These are phyloP conservation scores for Coemansia sp. DNA, from an alignment of 192 early-diverging fungal genomes.

Conservation along the genomic window DNA sequence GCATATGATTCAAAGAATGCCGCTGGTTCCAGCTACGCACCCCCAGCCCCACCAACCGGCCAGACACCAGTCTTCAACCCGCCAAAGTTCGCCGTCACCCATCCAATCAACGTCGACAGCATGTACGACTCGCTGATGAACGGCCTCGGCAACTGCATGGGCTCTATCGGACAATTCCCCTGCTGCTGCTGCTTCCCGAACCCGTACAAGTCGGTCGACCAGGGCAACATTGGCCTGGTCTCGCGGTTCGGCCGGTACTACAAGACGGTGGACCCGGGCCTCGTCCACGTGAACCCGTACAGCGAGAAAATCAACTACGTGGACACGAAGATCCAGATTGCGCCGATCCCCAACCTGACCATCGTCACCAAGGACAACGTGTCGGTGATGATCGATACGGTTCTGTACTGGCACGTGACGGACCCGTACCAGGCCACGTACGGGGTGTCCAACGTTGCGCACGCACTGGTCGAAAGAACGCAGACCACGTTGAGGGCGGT, in stretches of 20 bases:
- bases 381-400: constrained; percentile 77
- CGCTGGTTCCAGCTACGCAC: too few relatives aligned
- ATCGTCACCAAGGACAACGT: constrained; percentile 95
- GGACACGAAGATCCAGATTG: constrained; percentile 66
- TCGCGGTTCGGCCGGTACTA: constrained; percentile 55
- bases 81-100: constrained; percentile 35
- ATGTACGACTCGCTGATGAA: constrained; percentile 39
- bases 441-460: constrained; percentile 76
- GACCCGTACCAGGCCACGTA: constrained; percentile 80
- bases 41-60: too few relatives aligned
- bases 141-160: constrained; percentile 33
- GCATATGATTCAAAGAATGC: too few relatives aligned
- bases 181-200: constrained; percentile 52
- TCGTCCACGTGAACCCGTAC: constrained; percentile 54
- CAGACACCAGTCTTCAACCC: too few relatives aligned
- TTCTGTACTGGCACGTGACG: constrained; percentile 81
- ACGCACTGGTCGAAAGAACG: constrained; percentile 82
- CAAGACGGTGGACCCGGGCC: constrained; percentile 58
- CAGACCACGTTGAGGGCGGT: constrained; percentile 88
- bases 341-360: constrained; percentile 62
- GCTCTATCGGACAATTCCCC: constrained; percentile 50
- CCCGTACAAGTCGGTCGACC: constrained; percentile 45
- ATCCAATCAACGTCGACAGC: constrained; percentile 13
- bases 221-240: constrained; percentile 49
- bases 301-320: constrained; percentile 44